Conservation (phyloP, 2,329 filamentous ascomycete species). For the Metarhizium rileyi region DNA sequence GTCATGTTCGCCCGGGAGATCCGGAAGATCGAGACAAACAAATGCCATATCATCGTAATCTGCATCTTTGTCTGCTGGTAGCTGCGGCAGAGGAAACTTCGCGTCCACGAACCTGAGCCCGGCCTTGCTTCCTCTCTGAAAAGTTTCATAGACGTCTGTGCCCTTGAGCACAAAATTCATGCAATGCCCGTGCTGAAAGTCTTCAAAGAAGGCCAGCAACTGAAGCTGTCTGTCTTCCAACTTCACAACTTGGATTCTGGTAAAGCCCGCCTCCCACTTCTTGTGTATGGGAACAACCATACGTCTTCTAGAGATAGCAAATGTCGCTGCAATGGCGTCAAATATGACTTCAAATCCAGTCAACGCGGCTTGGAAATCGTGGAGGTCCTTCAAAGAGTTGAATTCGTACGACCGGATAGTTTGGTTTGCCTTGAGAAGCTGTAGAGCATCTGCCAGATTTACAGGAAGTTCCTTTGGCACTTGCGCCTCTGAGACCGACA, state of each 20-base stretch:
- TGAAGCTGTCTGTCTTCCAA: constrained; percentile 66
- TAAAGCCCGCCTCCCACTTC: constrained; percentile 79
- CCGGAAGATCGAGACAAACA: constrained; percentile 76
- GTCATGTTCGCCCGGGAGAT: constrained; percentile 86
- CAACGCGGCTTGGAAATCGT: constrained; percentile 67
- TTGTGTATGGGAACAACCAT: constrained; percentile 93
- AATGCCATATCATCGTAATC: constrained; percentile 58
- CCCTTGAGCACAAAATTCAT: constrained; percentile 83
- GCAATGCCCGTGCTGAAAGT: constrained; percentile 76
- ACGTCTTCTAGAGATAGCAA: constrained; percentile 72
- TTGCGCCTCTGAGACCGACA: constrained; percentile 62
- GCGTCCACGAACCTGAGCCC: constrained; percentile 77
- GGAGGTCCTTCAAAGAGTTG: constrained; percentile 56
- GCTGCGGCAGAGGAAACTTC: constrained; percentile 74
- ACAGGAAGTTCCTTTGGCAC: constrained; percentile 51
- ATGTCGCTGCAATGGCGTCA: constrained; percentile 60
- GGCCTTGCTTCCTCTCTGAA: constrained; percentile 53
- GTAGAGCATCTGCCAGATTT: constrained; percentile 54
- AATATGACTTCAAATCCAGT: constrained; percentile 73
- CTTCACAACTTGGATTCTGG: constrained; percentile 66
- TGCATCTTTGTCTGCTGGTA: constrained; percentile 39
- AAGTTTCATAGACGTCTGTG: constrained; percentile 72
- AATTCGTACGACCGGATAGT: constrained; percentile 68
- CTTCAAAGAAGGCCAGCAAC: constrained; percentile 77
- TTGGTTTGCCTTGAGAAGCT: constrained; percentile 43